Base-by-base conservation (phyloP, 108 stramenopile species). In the Cyclotella choctawhatcheeana region DNA sequence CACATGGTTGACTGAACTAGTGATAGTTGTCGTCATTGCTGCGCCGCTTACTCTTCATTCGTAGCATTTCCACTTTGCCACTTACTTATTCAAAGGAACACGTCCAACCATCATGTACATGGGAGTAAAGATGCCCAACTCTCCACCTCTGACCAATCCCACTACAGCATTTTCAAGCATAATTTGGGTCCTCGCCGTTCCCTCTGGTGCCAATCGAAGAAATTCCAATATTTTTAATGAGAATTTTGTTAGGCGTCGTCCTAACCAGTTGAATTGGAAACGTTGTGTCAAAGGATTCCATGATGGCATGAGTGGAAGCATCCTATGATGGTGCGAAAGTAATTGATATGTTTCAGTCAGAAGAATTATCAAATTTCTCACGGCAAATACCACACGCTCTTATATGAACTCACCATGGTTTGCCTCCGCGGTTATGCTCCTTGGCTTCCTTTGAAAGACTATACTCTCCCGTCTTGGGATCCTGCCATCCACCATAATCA, bases 201-300 rank as follows among this genome's bases (percentile, higher is more conserved):
- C 96, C 67, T 66, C 66, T 10, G 96, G 96, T 14, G 93, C 96
- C 25, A 93, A 69, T 18, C 76, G 62, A 51, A 89, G 59, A 52
- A 85, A 69, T 69, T 89, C 89, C 82, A 93, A 71, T 18, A 89
- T 26, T 70, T 87, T 83, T 64, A 96, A 64, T 31, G 73, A 37
- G 59, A 68, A 77, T 48, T 76, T 87, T 47, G 89, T 93, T 35
- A 94, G 54, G 27, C 58, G 48, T 52, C 76, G 64, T 17, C 96
- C 96, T 31, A 94, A 76, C 85, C 87, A 88, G 54, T 84, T 95
- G 84, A 95, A 93, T 81, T 97, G 93, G 66, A 97, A 97, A 8
- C 96, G 85, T 67, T 91, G 91, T 10, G 88, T 85, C 56, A 97
- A 83, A 10, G 92, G 86, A 76, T 93, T 94, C 88, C 88, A 93